Base-by-base conservation (phyloP, 2,329 filamentous ascomycete species). In the Metarhizium guizhouense region DNA sequence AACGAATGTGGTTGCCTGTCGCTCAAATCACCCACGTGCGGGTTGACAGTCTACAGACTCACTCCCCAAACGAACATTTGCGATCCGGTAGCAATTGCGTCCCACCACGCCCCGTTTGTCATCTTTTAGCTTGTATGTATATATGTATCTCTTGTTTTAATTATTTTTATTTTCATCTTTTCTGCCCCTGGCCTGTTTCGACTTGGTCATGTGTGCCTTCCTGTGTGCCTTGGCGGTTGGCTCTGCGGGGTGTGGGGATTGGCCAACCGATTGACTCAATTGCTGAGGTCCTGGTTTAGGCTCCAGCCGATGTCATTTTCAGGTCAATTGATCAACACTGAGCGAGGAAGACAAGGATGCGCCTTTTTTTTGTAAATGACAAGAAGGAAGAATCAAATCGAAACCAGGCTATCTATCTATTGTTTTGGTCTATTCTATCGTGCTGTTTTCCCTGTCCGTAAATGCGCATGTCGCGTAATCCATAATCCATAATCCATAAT, bases 351-450 rank as follows among this genome's bases (percentile, higher is more conserved):
- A 34, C 32, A 34, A 34, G 32, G 10, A 2, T 7, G 32, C 10
- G 32, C 10, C 32, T 25, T 52, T n/a, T n/a, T 32, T 25, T n/a
- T n/a, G n/a, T n/a, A n/a, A n/a, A n/a, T n/a, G n/a, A 29, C 36
- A 40, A 40, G 30, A 32, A 32, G 4, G 30, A 32, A 32, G 30
- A 8, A 34, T 40, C 38, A 48, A 40, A 36, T 34, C 32, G 8
- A 20, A 30, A 29, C 20, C 10, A n/a, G 36, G 14, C 45, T 38
- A 4, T 11, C 32, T 32, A 51, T 52, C 56, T 55, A 47, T 54
- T 43, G 43, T 51, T 42, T 40, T 45, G 47, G 29, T 54, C 47
- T 55, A 51, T 38, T 53, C 40, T 54, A 36, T 48, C 32, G 42
- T 29, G 47, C 20, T 43, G 45, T 32, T 54, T 29, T 30, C 34